Base-by-base conservation (phyloP, 208 protist species). In the Leishmania tarentolae region DNA sequence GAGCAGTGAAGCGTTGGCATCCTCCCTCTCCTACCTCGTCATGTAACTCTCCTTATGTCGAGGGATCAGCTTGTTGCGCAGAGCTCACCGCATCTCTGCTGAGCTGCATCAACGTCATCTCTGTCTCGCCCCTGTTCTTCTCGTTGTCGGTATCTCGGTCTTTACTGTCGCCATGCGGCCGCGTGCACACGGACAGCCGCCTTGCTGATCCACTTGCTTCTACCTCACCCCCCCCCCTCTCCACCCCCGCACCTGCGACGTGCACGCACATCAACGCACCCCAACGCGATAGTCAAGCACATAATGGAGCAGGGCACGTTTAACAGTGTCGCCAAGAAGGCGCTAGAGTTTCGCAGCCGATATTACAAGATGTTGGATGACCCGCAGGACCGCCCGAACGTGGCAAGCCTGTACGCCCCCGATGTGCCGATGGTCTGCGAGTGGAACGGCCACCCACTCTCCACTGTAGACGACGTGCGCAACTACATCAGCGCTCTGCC, bases 341-440 rank as follows among this genome's bases (percentile, higher is more conserved):
- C 93, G 8, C 85, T 95, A 3, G 88, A 96, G 85, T 96, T 98
- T 76, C 90, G 88, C 42, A 85, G 87, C 50, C 83, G 85, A 52
- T 96, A 96, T 83, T 98, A 98, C 79, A 87, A 91, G 80, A 81
- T 92, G 56, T 83, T 98, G 17, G 94, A 98, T 76, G 87, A 95
- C 79, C 78, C 81, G 24, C 81, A 85, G 52, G 87, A 88, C 57
- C 88, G 93, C 1, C 6, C 50, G 19, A 89, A 94, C 28, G 88
- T 98, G 47, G 80, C 92, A 9, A 79, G 81, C n/a, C 76, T 94
- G 8, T 96, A 98, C 84, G 87, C 90, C 63, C 90, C 89, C 3
- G 89, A 90, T 47, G 89, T 91, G 35, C 92, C 89, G 44, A 87
- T 94, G 69, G 79, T 96, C 37, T 95, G 92, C 77, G 93, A 98